Percentiles rank a stretch among this genome's conserved stretches.
These are phyloP conservation scores for Rhodomyrtus tomentosa DNA, from an alignment of 345 rosid genomes.

Conservation along the genomic window DNA sequence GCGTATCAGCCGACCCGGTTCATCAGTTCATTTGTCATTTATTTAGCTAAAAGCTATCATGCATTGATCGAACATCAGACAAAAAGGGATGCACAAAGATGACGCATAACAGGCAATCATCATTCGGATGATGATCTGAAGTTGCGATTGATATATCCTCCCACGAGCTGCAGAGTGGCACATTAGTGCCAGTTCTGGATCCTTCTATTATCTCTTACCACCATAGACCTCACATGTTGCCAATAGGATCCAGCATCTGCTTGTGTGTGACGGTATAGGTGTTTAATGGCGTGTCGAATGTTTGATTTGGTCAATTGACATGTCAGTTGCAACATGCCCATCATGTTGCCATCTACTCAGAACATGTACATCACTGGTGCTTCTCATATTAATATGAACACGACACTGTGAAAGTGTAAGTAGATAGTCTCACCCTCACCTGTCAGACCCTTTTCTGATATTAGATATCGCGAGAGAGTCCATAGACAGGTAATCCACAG, in stretches of 20 bases:
- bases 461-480: conserved; percentile 71
- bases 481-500: conserved; percentile 26
- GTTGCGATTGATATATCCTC: not conserved
- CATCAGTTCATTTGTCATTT: not conserved
- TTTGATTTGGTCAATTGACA: not conserved
- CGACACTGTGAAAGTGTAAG: not conserved
- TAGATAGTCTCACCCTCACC: conserved; percentile 15
- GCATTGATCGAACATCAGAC: not conserved
- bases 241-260: not conserved
- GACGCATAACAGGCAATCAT: not conserved
- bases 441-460: conserved; percentile 54
- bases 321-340: not conserved
- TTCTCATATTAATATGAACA: not conserved
- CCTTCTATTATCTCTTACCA: not conserved
- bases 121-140: not conserved
- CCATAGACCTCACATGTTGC: not conserved
- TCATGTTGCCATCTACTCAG: not conserved
- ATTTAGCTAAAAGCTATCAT: not conserved
- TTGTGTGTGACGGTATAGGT: not conserved
- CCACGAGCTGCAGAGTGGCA: not conserved
- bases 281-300: not conserved
- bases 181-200: not conserved
- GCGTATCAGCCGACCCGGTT: not conserved
- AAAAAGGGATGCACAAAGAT: not conserved
- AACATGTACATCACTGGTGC: not conserved